A percentile compares a stretch with the other conserved stretches of the same genome.
These are phyloP conservation scores for Globisporangium emineosum DNA, from an alignment of 352 stramenopile genomes.

Conservation along the genomic window DNA sequence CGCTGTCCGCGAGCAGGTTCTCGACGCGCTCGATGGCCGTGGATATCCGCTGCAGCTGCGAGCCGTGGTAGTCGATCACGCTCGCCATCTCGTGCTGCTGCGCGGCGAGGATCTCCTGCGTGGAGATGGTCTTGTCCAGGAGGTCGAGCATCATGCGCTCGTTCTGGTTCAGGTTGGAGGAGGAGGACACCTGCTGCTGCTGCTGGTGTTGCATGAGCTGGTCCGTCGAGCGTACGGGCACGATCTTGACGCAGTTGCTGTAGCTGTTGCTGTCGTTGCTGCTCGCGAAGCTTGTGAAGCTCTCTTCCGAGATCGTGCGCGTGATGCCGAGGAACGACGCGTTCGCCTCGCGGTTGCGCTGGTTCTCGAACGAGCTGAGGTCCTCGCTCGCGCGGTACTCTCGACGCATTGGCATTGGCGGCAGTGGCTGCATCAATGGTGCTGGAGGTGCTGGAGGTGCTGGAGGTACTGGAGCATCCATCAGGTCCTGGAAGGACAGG, in stretches of 20 bases:
- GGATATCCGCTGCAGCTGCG: conserved; percentile 64
- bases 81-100: conserved; percentile 73
- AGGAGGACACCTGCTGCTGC: conserved; percentile 7
- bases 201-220: conserved; percentile 23
- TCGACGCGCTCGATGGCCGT: conserved; percentile 70
- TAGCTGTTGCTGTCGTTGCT: conserved; percentile 17
- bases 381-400: conserved; percentile 2
- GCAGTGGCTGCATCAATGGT: background rate
- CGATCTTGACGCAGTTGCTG: conserved; percentile 24
- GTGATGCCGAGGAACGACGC: conserved; percentile 14
- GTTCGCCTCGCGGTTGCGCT: conserved; percentile 18
- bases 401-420: background rate
- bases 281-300: conserved; percentile 18
- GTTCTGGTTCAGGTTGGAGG: conserved; percentile 50
- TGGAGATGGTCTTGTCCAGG: conserved; percentile 76
- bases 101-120: conserved; percentile 69
- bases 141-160: conserved; percentile 73
- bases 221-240: conserved; percentile 5
- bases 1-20: conserved; percentile 46
- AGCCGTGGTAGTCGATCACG: conserved; percentile 59
- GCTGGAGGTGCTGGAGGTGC: too few relatives aligned
- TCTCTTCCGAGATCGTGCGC: conserved; percentile 20
- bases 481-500: conserved; percentile 1
- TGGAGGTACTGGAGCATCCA: background rate
- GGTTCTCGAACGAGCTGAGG: conserved; percentile 14